phyloP scores from a whole-genome alignment of 2,329 filamentous ascomycete genomes.

The Cordyceps pruinosa region DNA sequence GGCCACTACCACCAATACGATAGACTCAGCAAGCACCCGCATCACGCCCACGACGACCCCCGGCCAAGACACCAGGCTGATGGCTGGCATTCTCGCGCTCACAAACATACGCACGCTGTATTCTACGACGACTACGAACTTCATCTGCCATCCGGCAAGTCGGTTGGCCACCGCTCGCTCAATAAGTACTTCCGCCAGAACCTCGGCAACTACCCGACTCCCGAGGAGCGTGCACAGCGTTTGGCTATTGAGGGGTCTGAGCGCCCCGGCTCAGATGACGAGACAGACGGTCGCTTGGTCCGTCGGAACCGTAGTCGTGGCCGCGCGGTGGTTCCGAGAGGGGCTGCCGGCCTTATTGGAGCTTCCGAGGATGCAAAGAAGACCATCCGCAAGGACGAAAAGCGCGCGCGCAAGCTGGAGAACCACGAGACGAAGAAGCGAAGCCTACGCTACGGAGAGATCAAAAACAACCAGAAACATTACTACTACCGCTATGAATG shows the following conservation, averaged over 20 bases:
- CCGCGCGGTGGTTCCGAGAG: conserved; percentile 56
- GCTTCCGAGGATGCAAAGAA: conserved; percentile 70
- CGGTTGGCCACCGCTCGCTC: conserved; percentile 82
- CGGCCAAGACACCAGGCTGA: conserved; percentile 67
- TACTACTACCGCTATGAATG: conserved; percentile 47
- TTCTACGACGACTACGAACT: conserved; percentile 93
- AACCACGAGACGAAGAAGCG: conserved; percentile 55
- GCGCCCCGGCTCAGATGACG: conserved; percentile 27
- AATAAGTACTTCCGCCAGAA: conserved; percentile 91
- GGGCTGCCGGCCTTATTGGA: conserved; percentile 70
- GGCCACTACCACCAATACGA: conserved; percentile 64
- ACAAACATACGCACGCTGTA: conserved; percentile 65
- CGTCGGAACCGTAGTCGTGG: conserved; percentile 35
- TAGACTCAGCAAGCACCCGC: conserved; percentile 63
- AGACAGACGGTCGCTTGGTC: conserved; percentile 28
- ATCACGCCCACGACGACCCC: conserved; percentile 66
- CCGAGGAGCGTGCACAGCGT: conserved; percentile 66
- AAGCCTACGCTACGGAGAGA: conserved; percentile 65
- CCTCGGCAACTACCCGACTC: conserved; percentile 72
- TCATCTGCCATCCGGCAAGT: conserved; percentile 82
- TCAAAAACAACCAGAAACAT: conserved; percentile 64
- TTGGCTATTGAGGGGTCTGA: conserved; percentile 48
- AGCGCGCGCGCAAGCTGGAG: conserved; percentile 60
- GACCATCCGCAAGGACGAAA: conserved; percentile 58
- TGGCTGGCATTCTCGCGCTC: conserved; percentile 76